phyloP scores from a whole-genome alignment of 208 protist genomes.

The Leptomonas pyrrhocoris region DNA sequence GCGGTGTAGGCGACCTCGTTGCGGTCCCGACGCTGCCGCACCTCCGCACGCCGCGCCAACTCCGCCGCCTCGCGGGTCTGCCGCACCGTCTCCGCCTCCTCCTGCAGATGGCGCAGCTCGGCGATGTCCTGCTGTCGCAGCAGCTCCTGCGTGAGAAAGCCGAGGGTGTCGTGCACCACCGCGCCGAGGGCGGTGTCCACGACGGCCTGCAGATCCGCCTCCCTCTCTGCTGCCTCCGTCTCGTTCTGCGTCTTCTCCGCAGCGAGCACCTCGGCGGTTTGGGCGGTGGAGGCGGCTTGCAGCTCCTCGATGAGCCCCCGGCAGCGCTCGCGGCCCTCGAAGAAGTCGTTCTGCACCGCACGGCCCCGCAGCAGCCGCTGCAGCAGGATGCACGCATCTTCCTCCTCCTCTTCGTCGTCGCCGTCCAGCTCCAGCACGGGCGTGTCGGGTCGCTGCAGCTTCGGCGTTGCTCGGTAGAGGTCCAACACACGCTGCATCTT shows the following conservation, averaged over 20 bases:
- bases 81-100: slow-evolving; percentile 73
- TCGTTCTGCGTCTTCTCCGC: slow-evolving; percentile 48
- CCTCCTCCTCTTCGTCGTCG: slow-evolving; percentile 78
- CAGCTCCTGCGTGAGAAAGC: slow-evolving; percentile 88
- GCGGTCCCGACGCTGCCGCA: slow-evolving; percentile 72
- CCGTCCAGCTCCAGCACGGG: slow-evolving; percentile 87
- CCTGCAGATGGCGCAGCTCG: slow-evolving; percentile 53
- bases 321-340: slow-evolving; percentile 93
- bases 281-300: slow-evolving; percentile 88
- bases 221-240: slow-evolving; percentile 38
- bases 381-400: slow-evolving; percentile 88
- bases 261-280: slow-evolving; percentile 58
- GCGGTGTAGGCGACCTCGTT: slow-evolving; percentile 76
- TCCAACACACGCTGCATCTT: slow-evolving; percentile 66
- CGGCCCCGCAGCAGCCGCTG: slow-evolving; percentile 91
- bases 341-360: slow-evolving; percentile 94
- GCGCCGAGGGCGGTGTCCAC: slow-evolving; percentile 75
- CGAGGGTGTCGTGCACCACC: slow-evolving; percentile 82
- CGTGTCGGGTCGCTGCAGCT: slow-evolving; percentile 88
- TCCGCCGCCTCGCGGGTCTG: slow-evolving; percentile 81
- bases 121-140: slow-evolving; percentile 75
- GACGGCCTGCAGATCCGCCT: slow-evolving; percentile 57
- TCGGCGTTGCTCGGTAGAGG: slow-evolving; percentile 88
- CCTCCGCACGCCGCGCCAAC: slow-evolving; percentile 59
- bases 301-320: slow-evolving; percentile 92